phyloP scores from a whole-genome alignment of 2,329 filamentous ascomycete species.

The Triangularia verruculosa region DNA sequence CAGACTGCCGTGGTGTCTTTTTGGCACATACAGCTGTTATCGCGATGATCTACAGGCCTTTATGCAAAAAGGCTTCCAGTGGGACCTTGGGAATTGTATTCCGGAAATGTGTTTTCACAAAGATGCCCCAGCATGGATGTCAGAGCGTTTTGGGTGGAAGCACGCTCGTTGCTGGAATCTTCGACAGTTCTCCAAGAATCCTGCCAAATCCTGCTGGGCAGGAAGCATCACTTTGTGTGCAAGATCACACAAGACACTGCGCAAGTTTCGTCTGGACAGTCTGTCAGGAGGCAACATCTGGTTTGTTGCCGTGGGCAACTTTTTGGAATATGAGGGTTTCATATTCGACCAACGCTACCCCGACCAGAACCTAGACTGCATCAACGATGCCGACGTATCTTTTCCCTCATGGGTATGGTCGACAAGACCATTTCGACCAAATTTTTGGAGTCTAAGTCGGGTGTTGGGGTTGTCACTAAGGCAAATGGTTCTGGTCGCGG shows the following conservation, averaged over 20 bases:
- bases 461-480: not conserved
- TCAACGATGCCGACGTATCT: not conserved
- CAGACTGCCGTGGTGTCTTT: no score
- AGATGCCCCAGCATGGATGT: not conserved
- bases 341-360: not conserved
- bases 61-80: no score
- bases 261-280: not conserved
- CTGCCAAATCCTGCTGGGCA: not conserved
- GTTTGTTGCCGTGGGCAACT: not conserved
- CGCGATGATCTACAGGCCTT: no score
- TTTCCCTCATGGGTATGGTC: not conserved
- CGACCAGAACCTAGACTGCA: not conserved
- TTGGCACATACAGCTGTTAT: no score
- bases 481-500: not conserved
- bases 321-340: not conserved
- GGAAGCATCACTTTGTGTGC: not conserved
- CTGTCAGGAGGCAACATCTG: not conserved
- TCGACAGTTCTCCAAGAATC: not conserved
- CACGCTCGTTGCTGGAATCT: not conserved
- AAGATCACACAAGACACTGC: not conserved
- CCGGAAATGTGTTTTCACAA: not conserved
- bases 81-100: not conserved
- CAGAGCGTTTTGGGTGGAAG: not conserved
- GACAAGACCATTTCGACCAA: not conserved
- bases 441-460: not conserved